phyloP scores from a whole-genome alignment of 73 alveolate genomes.

The Stentor roeselii region DNA sequence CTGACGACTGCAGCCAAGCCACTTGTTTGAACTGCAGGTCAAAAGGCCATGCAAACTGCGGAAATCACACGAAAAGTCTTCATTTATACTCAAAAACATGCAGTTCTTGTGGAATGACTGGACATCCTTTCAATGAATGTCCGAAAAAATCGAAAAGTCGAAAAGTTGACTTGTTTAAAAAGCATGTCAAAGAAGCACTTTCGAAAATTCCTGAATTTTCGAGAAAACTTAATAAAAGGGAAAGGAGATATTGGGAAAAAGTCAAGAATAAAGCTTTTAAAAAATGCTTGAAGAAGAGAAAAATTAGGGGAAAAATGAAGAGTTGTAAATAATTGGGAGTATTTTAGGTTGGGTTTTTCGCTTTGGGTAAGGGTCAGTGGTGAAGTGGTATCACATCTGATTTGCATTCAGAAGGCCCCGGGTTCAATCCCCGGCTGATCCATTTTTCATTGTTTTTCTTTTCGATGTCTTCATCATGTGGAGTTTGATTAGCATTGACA shows the following conservation, averaged over 20 bases:
- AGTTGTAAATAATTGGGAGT: too few relatives aligned
- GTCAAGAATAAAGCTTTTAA: background rate
- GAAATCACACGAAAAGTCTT: background rate
- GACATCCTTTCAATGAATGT: background rate
- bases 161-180: background rate
- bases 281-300: background rate
- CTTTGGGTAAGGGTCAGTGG: too few relatives aligned
- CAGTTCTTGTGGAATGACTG: background rate
- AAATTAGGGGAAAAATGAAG: background rate
- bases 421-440: too few relatives aligned
- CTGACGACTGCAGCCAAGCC: background rate
- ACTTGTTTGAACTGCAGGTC: background rate
- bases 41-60: background rate
- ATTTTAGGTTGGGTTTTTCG: too few relatives aligned
- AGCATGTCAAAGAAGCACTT: background rate
- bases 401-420: too few relatives aligned
- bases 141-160: background rate
- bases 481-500: too few relatives aligned
- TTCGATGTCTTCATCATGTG: too few relatives aligned
- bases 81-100: background rate
- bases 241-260: background rate
- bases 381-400: too few relatives aligned
- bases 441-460: too few relatives aligned
- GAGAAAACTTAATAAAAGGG: background rate
- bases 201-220: background rate